Conservation (phyloP, 2,329 filamentous ascomycete species). For the Emericellopsis atlantica region DNA sequence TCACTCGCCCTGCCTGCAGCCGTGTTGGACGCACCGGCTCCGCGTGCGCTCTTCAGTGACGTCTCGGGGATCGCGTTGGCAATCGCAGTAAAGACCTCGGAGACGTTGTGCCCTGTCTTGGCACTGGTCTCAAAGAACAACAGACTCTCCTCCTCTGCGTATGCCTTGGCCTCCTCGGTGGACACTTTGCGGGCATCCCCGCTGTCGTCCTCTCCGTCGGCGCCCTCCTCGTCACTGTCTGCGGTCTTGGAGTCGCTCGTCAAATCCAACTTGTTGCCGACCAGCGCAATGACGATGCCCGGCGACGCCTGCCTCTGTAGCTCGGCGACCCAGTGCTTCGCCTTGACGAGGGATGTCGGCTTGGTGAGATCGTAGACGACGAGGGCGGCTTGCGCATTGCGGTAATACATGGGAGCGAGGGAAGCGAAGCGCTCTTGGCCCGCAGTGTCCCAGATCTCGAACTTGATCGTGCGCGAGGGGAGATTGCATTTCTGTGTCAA, state of each 20-base stretch:
- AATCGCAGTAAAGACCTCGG: conserved; percentile 94
- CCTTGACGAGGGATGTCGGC: conserved; percentile 87
- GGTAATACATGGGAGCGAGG: conserved; percentile 98
- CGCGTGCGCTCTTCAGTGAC: conserved; percentile 78
- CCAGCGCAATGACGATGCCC: conserved; percentile 91
- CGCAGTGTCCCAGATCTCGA: conserved; percentile 97
- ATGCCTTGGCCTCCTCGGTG: conserved; percentile 81
- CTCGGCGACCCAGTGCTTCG: conserved; percentile 97
- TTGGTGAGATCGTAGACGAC: conserved; percentile 99
- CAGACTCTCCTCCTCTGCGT: conserved; percentile 87
- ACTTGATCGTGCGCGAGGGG: conserved; percentile 81
- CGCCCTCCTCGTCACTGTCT: conserved; percentile 36
- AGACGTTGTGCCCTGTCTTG: conserved; percentile 89
- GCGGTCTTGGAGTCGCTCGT: conserved; percentile 44
- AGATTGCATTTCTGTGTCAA: conserved; percentile 98
- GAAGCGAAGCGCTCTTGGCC: conserved; percentile 96
- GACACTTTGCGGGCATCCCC: conserved; percentile 77
- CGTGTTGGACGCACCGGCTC: conserved; percentile 50
- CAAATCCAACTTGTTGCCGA: conserved; percentile 94
- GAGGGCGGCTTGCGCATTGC: conserved; percentile 92
- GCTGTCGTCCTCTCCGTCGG: conserved; percentile 48
- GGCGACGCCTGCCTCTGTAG: conserved; percentile 91
- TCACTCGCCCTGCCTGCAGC: conserved; percentile 47
- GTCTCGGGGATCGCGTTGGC: conserved; percentile 97
- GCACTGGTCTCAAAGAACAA: conserved; percentile 97